Percentiles rank a stretch among this genome's conserved stretches.
Evolutionary conservation across 345 rosid species (phyloP).

Genomic region (Boechera retrofracta): DNA sequence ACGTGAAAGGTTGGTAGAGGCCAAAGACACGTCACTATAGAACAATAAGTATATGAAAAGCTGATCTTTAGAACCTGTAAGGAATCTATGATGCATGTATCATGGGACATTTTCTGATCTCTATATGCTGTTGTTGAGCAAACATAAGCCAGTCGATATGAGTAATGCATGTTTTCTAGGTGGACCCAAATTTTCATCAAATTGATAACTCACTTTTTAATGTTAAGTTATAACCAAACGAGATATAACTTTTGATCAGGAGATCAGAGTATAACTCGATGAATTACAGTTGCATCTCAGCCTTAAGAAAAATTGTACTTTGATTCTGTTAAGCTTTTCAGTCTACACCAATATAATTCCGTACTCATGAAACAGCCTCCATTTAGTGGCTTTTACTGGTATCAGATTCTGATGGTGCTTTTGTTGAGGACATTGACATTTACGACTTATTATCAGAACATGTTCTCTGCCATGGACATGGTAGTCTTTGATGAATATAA

Average conservation of each 20-base stretch:
- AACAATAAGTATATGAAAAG: constrained; percentile 32
- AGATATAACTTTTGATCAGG: constrained; percentile 26
- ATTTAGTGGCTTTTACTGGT: constrained; percentile 21
- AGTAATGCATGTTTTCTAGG: background rate
- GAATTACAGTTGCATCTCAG: constrained; percentile 17
- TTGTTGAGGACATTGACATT: constrained; percentile 27
- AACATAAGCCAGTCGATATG: constrained; percentile 29
- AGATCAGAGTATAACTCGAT: constrained; percentile 13
- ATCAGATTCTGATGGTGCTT: constrained; percentile 32
- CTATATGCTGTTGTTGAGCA: constrained; percentile 19
- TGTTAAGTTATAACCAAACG: constrained; percentile 23
- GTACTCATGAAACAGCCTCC: constrained; percentile 23
- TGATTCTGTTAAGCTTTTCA: constrained; percentile 29
- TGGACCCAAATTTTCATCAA: constrained; percentile 13
- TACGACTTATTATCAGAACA: constrained; percentile 31
- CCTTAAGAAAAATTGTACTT: background rate
- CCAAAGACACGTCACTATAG: constrained; percentile 11
- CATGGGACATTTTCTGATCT: constrained; percentile 25
- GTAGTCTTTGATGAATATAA: background rate
- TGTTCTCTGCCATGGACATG: constrained; percentile 10
- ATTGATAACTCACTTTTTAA: background rate
- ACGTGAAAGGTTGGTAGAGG: constrained; percentile 24
- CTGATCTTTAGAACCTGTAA: constrained; percentile 19
- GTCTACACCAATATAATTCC: constrained; percentile 9
- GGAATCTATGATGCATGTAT: background rate